Evolutionary conservation across 2,329 filamentous ascomycete species (phyloP).

Genomic region (Colletotrichum agaves): DNA sequence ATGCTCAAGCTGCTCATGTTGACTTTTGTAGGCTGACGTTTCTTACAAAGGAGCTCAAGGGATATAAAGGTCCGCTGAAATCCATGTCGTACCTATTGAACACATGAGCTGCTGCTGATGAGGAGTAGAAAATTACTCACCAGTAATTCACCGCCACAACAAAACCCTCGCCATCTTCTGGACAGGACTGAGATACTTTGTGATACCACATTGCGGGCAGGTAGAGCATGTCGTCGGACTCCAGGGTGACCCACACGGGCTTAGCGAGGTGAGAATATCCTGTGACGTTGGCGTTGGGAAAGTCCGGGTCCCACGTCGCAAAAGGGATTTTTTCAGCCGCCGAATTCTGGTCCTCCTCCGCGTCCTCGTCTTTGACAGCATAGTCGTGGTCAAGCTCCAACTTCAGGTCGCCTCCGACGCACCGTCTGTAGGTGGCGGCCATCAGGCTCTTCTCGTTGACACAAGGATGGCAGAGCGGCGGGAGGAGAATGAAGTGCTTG

Average conservation of each 20-base stretch:
- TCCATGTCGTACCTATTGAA: conserved; percentile 79
- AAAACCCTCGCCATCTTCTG: conserved; percentile 75
- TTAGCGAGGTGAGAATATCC: conserved; percentile 67
- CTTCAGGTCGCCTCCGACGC: conserved; percentile 35
- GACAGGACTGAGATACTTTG: conserved; percentile 79
- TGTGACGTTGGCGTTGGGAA: conserved; percentile 60
- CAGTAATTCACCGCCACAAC: conserved; percentile 87
- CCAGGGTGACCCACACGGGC: conserved; percentile 74
- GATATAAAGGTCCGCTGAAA: conserved; percentile 75
- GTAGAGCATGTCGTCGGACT: conserved; percentile 84
- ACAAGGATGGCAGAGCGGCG: conserved; percentile 76
- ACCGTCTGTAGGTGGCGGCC: conserved; percentile 68
- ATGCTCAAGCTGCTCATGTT: background rate
- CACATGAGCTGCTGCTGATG: background rate
- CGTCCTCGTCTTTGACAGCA: conserved; percentile 45
- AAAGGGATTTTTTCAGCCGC: conserved; percentile 64
- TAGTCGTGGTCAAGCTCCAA: conserved; percentile 46
- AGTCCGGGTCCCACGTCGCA: conserved; percentile 79
- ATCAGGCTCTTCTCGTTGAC: conserved; percentile 71
- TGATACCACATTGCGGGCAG: conserved; percentile 85
- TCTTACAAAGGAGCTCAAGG: conserved; percentile 66
- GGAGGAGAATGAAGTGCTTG: conserved; percentile 81
- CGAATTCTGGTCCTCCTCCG: conserved; percentile 37
- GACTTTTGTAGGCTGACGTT: conserved; percentile 43
- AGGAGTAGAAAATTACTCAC: conserved; percentile 52